phyloP scores from a whole-genome alignment of 176 grass and related monocot species.

The Elaeis guineensis region DNA sequence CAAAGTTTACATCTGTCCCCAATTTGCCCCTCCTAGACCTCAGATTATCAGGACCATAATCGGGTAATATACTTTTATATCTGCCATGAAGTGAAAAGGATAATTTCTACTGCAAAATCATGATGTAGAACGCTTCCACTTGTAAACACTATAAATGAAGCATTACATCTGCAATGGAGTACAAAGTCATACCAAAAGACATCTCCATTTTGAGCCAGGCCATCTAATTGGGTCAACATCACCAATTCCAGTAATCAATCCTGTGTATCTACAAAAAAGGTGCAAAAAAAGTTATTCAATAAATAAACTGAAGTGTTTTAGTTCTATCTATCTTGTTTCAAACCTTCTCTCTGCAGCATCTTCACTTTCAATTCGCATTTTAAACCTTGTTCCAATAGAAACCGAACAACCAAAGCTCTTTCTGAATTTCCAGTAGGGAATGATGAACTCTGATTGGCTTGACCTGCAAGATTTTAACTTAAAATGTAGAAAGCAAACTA shows the following conservation, averaged over 20 bases:
- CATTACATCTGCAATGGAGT: too few species aligned
- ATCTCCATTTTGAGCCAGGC: slow-evolving; percentile 98
- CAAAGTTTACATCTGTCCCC: too few species aligned
- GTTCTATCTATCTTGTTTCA: neutral
- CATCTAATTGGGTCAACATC: slow-evolving; percentile 64
- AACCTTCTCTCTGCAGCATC: slow-evolving; percentile 83
- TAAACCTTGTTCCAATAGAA: slow-evolving; percentile 75
- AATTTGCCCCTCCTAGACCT: too few species aligned
- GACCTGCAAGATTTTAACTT: slow-evolving; percentile 24
- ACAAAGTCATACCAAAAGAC: slow-evolving; percentile 55
- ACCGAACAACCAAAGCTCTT: slow-evolving; percentile 49
- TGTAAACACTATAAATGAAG: too few species aligned
- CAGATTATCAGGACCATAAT: too few species aligned
- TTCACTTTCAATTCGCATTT: slow-evolving; percentile 54
- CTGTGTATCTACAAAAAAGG: slow-evolving; percentile 47
- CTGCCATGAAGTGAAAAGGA: too few species aligned
- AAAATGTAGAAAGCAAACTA: neutral
- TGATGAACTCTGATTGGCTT: slow-evolving; percentile 72
- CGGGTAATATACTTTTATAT: too few species aligned
- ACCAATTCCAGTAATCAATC: slow-evolving; percentile 66
- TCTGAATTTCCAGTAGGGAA: slow-evolving; percentile 56
- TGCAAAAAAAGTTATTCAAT: slow-evolving; percentile 1
- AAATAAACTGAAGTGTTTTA: neutral
- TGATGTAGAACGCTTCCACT: neutral
- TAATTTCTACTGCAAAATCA: too few species aligned